Evolutionary conservation across 805 yeast species (phyloP), one percentile per base, ranked within the genome.

Genomic region (Yarrowia sp.): DNA sequence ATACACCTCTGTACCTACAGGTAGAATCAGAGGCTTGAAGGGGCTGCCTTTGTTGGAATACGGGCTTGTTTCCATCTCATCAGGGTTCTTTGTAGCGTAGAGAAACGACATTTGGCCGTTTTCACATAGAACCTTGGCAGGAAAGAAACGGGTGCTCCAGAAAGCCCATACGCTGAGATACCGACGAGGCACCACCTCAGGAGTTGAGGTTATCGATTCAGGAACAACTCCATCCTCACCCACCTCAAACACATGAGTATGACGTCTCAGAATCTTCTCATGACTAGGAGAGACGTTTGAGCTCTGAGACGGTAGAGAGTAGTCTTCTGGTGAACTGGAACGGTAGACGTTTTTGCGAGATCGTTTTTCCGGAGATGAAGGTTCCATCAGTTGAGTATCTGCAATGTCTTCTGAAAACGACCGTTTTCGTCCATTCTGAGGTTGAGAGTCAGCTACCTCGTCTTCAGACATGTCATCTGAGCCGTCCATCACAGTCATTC

Each of bases 401-500:
- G 8, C 55, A 4, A 35, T 17, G 4, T 18, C 55, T 8, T 48
- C 42, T 0, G 60, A 38, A 14, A 38, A 38, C 2, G 60, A 36
- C 35, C 60, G 60, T 38, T 51, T 51, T n/a, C 43, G 14, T 9
- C 44, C 60, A 28, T 36, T 39, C 5, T 41, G 47, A 55, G 61
- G 45, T 39, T 55, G 61, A 4, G 61, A 55, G 8, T 55, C 61
- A 0, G 61, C 61, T 1, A 55, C 61, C n/a, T 41, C 61, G 13
- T 55, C 47, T 3, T 55, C 61, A 6, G 60, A 51, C 35, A 51
- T 48, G 41, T 51, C 58, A 14, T 51, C 58, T 1, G 42, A 36
- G 10, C 43, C 58, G 14, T 55, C 61, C 1, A 55, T 31, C 13
- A 55, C 61, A 7, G 61, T 31, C 47, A 39, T 55, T 31, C 61